Evolutionary conservation across 768 basidiomycete genomes (phyloP).

Genomic region (Suillus discolor): DNA sequence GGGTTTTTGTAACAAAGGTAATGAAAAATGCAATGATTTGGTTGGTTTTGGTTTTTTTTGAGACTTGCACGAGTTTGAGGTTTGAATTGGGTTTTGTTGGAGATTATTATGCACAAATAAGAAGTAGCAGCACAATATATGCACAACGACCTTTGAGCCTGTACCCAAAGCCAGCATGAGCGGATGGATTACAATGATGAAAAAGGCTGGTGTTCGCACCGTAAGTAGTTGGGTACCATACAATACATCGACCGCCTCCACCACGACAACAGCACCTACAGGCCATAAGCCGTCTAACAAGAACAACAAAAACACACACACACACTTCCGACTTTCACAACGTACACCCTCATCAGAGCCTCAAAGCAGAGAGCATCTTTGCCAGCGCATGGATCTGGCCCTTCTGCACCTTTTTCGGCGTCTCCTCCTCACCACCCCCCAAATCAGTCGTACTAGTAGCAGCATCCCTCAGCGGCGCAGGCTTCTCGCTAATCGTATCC

Average conservation of each 20-base stretch:
- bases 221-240: conserved; percentile 50
- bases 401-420: conserved; percentile 80
- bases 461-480: conserved; percentile 51
- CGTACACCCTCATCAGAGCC: conserved; percentile 45
- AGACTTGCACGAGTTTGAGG: conserved; percentile 9
- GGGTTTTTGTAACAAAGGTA: background rate
- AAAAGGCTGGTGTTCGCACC: conserved; percentile 38
- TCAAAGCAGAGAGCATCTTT: conserved; percentile 86
- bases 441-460: conserved; percentile 79
- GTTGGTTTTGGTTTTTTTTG: conserved; percentile 7
- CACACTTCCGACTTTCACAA: conserved; percentile 8
- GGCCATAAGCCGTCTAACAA: conserved; percentile 10
- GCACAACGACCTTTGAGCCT: background rate
- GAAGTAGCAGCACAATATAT: background rate
- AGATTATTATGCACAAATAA: background rate
- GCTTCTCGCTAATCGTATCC: conserved; percentile 78
- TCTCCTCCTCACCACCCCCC: conserved; percentile 44
- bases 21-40: conserved; percentile 7
- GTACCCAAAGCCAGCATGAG: conserved; percentile 21
- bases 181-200: conserved; percentile 23
- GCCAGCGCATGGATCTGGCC: conserved; percentile 89
- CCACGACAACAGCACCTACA: conserved; percentile 27
- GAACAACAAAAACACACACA: conserved; percentile 4
- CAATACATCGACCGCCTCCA: conserved; percentile 46
- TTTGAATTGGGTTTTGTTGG: background rate